Evolutionary conservation across 192 early-diverging fungal genomes (phyloP).

Genomic region (Entomortierella lignicola): DNA sequence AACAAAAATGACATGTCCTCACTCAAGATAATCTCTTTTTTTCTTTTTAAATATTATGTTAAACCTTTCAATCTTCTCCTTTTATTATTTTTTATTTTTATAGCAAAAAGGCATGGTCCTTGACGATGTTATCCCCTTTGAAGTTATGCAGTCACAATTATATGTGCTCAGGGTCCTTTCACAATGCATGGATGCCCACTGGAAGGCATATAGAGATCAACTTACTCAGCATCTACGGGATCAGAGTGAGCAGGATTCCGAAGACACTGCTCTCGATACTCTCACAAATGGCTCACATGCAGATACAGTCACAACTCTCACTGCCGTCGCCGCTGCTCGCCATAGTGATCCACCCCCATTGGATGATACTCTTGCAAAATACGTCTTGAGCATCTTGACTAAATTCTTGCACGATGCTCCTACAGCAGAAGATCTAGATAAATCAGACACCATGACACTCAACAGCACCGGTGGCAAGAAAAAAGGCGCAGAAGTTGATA

Average conservation of each 20-base stretch:
- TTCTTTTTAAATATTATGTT: neutral
- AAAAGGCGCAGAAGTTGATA: constrained; percentile 45
- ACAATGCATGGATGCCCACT: constrained; percentile 87
- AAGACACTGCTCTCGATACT: constrained; percentile 17
- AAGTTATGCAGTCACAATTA: constrained; percentile 88
- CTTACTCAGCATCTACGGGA: constrained; percentile 44
- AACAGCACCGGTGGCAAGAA: constrained; percentile 41
- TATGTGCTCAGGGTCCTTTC: constrained; percentile 86
- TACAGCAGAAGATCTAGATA: constrained; percentile 54
- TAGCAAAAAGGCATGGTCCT: constrained; percentile 57
- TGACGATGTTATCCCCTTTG: constrained; percentile 69
- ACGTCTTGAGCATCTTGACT: constrained; percentile 69
- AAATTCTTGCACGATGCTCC: constrained; percentile 72
- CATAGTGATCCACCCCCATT: constrained; percentile 79
- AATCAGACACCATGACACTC: constrained; percentile 24
- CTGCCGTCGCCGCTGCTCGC: constrained; percentile 37
- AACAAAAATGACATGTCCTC: too few species aligned
- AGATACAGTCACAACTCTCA: constrained; percentile 32
- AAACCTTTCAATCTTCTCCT: neutral
- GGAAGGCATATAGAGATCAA: constrained; percentile 76
- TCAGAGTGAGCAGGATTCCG: constrained; percentile 38
- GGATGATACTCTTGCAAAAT: constrained; percentile 78
- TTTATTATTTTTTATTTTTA: neutral
- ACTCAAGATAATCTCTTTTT: too few species aligned
- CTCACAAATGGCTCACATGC: constrained; percentile 12